Conservation (phyloP, 2,329 filamentous ascomycete genomes). For the Endocalyx cinctus region DNA sequence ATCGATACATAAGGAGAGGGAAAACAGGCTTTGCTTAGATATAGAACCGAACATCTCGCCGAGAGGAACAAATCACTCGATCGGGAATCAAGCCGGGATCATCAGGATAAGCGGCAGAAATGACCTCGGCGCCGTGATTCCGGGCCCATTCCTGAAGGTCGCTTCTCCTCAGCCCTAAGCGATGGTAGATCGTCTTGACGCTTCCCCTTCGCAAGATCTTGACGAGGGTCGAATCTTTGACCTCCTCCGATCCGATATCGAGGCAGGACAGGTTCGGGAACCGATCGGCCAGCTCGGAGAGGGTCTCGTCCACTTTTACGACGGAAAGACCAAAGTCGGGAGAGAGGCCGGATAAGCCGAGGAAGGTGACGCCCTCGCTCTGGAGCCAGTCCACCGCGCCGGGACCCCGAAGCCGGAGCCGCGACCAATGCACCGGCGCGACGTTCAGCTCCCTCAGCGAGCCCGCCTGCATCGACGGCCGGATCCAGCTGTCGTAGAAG, state of each 20-base stretch:
- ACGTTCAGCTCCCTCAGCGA: conserved; percentile 16
- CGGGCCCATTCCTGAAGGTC: conserved; percentile 16
- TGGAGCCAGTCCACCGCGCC: conserved; percentile 15
- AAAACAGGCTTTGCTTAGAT: too few relatives aligned
- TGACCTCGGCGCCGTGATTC: conserved; percentile 11
- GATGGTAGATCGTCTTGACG: conserved; percentile 19
- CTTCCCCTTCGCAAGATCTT: conserved; percentile 14
- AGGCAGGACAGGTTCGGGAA: conserved; percentile 22
- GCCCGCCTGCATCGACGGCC: conserved; percentile 17
- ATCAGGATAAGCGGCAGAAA: conserved; percentile 9
- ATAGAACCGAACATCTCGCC: too few relatives aligned
- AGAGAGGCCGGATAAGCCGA: conserved; percentile 47
- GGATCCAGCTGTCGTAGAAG: conserved; percentile 9
- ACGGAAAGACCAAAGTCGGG: conserved; percentile 34
- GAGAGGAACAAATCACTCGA: too few relatives aligned
- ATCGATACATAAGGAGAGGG: too few relatives aligned
- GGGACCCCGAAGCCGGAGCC: neutral
- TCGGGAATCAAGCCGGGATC: conserved; percentile 1
- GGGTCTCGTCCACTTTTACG: conserved; percentile 8
- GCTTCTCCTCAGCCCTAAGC: conserved; percentile 1
- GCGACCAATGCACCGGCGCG: conserved; percentile 7
- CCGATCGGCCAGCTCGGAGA: conserved; percentile 13
- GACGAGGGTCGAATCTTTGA: conserved; percentile 15
- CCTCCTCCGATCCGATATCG: conserved; percentile 16
- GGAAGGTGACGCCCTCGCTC: conserved; percentile 17